Evolutionary conservation across 2,329 filamentous ascomycete species (phyloP).

Genomic region (Tothia fuscella): DNA sequence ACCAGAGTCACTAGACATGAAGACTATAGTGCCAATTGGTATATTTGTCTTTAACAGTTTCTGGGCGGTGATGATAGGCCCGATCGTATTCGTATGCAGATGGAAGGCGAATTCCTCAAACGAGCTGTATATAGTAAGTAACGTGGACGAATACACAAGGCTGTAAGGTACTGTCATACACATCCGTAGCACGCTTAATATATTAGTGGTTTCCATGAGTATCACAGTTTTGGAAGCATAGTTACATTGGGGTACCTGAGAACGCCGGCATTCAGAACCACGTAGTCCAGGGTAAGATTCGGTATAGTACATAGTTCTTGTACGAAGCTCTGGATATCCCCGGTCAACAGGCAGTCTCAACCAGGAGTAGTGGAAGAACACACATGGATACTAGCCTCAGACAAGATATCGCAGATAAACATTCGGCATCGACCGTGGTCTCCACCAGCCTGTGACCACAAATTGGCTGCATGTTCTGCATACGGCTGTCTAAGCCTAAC

Average conservation of each 20-base stretch:
- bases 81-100: slow-evolving; percentile 46
- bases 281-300: slow-evolving; percentile 38
- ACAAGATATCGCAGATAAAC: slow-evolving; percentile 42
- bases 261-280: slow-evolving; percentile 46
- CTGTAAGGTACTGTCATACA: slow-evolving; percentile 29
- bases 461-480: slow-evolving; percentile 6
- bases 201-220: slow-evolving; percentile 13
- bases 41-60: slow-evolving; percentile 36
- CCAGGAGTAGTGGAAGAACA: slow-evolving; percentile 18
- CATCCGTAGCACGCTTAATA: slow-evolving; percentile 37
- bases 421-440: slow-evolving; percentile 36
- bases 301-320: slow-evolving; percentile 27
- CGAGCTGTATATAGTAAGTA: no score
- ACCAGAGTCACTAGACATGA: slow-evolving; percentile 47
- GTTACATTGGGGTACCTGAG: slow-evolving; percentile 45
- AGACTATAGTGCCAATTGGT: slow-evolving; percentile 38
- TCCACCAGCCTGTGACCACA: slow-evolving; percentile 30
- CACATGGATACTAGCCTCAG: slow-evolving; percentile 39
- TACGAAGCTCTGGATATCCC: slow-evolving; percentile 31
- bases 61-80: slow-evolving; percentile 45
- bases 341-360: slow-evolving; percentile 11
- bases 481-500: slow-evolving; percentile 21
- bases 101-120: slow-evolving; percentile 38
- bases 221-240: slow-evolving; percentile 10
- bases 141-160: slow-evolving; percentile 9